These are phyloP conservation scores for Pythium guiyangense DNA, from an alignment of 352 stramenopile species.

Conservation along the genomic window DNA sequence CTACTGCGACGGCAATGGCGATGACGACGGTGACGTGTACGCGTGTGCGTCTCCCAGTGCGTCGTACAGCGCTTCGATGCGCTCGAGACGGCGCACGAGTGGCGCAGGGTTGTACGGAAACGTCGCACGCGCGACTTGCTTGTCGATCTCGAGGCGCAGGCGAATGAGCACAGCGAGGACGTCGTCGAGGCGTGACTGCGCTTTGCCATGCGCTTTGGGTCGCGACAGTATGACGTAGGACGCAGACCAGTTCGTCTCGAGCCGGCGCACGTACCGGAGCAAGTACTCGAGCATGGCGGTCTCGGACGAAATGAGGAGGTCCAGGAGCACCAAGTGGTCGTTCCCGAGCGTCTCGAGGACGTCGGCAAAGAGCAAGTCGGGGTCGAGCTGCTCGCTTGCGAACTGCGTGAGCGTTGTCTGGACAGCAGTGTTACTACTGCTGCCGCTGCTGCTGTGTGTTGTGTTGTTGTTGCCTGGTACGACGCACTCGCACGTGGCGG, in stretches of 20 bases:
- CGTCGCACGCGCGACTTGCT: constrained; percentile 28
- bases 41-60: constrained; percentile 6
- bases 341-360: constrained; percentile 35
- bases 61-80: constrained; percentile 63
- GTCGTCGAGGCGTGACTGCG: constrained; percentile 14
- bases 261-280: constrained; percentile 42
- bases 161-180: constrained; percentile 58
- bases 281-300: constrained; percentile 64
- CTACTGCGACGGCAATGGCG: too few species aligned
- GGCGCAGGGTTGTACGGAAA: constrained; percentile 53
- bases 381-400: constrained; percentile 31
- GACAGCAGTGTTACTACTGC: background rate
- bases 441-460: background rate
- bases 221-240: constrained; percentile 20
- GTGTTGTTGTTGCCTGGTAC: background rate
- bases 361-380: constrained; percentile 55
- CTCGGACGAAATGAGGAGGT: constrained; percentile 70
- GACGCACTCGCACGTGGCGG: too few species aligned
- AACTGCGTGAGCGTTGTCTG: background rate
- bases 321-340: constrained; percentile 66
- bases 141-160: constrained; percentile 55
- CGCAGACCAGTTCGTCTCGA: constrained; percentile 23
- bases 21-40: too few species aligned
- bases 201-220: background rate
- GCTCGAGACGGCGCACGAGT: too few species aligned